Conservation (phyloP, 2,329 filamentous ascomycete species). For the Cladophialophora yegresii region DNA sequence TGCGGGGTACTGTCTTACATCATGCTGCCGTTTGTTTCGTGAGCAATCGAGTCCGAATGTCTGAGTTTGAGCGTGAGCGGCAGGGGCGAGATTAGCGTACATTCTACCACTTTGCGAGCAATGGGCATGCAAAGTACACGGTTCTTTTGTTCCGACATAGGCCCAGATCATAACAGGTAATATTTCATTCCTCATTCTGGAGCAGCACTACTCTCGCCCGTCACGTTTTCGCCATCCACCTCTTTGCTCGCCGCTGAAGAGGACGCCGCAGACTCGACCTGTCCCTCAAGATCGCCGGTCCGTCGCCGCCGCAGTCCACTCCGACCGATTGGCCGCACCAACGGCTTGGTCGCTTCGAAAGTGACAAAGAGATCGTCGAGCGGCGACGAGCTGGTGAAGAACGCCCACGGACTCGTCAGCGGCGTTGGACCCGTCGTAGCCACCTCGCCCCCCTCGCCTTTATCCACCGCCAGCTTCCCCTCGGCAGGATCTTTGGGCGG, state of each 20-base stretch:
- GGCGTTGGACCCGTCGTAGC: constrained; percentile 3
- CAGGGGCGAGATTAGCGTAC: no score
- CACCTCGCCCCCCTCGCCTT: not conserved
- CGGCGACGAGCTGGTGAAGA: constrained; percentile 22
- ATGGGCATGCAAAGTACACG: no score
- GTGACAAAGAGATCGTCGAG: constrained; percentile 25
- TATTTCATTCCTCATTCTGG: not conserved
- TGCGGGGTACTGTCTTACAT: no score
- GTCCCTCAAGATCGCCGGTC: not conserved
- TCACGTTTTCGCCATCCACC: not conserved
- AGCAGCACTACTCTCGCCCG: not conserved
- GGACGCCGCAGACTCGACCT: not conserved
- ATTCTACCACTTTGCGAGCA: no score
- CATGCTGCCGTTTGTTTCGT: no score
- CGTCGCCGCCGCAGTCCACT: not conserved
- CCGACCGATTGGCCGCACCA: constrained; percentile 10
- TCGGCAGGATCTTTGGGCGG: not conserved
- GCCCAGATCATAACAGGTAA: not conserved
- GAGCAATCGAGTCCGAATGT: no score
- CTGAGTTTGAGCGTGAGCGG: no score
- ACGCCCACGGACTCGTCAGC: constrained; percentile 15
- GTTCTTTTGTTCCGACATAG: no score
- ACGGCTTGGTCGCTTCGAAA: constrained; percentile 15
- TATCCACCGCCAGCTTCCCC: not conserved
- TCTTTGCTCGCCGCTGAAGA: not conserved